A percentile compares a stretch with the other conserved stretches of the same genome.
Conservation (phyloP, 139 green algal species). For the Tetraselmis chui region DNA sequence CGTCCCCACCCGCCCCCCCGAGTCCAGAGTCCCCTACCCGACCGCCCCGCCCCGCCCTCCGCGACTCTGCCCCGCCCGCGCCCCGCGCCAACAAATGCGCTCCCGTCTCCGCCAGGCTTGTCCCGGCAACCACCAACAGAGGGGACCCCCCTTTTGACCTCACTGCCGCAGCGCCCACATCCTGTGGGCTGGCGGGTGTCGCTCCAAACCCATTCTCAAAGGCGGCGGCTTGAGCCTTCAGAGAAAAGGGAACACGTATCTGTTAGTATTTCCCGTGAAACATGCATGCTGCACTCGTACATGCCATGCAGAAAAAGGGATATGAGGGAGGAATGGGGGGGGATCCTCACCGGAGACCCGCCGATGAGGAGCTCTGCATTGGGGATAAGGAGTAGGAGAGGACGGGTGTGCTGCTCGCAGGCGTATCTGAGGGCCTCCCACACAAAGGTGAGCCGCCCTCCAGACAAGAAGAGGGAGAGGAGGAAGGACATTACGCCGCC, state of each 20-base stretch:
- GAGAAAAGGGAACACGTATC: background rate
- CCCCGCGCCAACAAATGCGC: background rate
- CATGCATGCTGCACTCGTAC: too few relatives aligned
- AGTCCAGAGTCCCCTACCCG: background rate
- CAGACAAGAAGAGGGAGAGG: background rate
- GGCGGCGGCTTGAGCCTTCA: background rate
- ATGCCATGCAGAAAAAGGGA: too few relatives aligned
- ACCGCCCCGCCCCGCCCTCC: background rate
- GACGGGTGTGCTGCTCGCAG: background rate
- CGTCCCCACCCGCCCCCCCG: background rate
- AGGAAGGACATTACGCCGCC: background rate
- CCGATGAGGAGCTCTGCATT: background rate
- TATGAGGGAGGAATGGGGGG: too few relatives aligned
- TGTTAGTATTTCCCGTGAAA: too few relatives aligned
- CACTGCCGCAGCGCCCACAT: background rate
- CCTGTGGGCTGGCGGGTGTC: too few relatives aligned
- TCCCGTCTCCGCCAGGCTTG: background rate
- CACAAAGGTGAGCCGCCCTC: background rate
- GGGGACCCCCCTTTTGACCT: too few relatives aligned
- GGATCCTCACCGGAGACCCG: background rate
- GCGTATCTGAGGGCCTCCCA: background rate
- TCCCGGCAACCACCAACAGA: background rate
- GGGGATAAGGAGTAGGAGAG: background rate
- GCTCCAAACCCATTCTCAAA: background rate
- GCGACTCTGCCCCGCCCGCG: background rate